Evolutionary conservation across 2,329 filamentous ascomycete genomes (phyloP).

Genomic region (Gnomoniopsis sp.): DNA sequence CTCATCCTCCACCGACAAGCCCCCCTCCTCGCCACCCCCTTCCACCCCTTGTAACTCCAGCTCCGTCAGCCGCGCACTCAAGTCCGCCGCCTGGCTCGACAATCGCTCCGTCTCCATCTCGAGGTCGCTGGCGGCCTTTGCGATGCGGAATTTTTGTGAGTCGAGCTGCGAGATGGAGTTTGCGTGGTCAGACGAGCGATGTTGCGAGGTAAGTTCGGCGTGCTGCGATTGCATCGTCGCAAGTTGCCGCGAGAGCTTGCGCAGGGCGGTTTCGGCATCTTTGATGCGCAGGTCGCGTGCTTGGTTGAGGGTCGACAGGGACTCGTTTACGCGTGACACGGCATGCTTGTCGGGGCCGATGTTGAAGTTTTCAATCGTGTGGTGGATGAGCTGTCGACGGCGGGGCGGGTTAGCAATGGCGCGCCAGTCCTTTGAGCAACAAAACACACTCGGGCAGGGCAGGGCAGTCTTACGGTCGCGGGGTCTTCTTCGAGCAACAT

Average conservation of each 20-base stretch:
- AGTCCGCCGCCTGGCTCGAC: conserved; percentile 70
- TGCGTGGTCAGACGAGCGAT: conserved; percentile 78
- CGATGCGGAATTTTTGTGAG: conserved; percentile 88
- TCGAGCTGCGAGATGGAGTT: conserved; percentile 82
- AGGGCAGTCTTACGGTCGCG: conserved; percentile 62
- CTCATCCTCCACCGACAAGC: conserved; percentile 55
- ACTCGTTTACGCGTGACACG: conserved; percentile 79
- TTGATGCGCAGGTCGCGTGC: conserved; percentile 75
- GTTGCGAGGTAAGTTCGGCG: conserved; percentile 68
- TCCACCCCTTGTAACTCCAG: conserved; percentile 86
- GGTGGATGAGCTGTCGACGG: conserved; percentile 70
- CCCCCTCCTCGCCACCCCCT: conserved; percentile 45
- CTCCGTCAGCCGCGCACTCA: conserved; percentile 73
- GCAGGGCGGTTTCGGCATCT: conserved; percentile 64
- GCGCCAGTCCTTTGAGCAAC: not conserved
- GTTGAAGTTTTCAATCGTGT: conserved; percentile 94
- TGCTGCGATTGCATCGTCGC: conserved; percentile 73
- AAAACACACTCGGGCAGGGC: too few species aligned
- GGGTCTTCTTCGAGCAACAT: conserved; percentile 97
- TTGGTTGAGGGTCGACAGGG: conserved; percentile 76
- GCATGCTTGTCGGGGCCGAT: conserved; percentile 83
- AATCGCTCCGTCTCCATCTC: conserved; percentile 96
- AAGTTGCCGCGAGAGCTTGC: conserved; percentile 72
- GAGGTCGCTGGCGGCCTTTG: conserved; percentile 84
- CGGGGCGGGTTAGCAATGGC: not conserved